A percentile compares a stretch with the other conserved stretches of the same genome.
Evolutionary conservation across 306 rosid species (phyloP).

Genomic region (Citrullus mucosospermus): DNA sequence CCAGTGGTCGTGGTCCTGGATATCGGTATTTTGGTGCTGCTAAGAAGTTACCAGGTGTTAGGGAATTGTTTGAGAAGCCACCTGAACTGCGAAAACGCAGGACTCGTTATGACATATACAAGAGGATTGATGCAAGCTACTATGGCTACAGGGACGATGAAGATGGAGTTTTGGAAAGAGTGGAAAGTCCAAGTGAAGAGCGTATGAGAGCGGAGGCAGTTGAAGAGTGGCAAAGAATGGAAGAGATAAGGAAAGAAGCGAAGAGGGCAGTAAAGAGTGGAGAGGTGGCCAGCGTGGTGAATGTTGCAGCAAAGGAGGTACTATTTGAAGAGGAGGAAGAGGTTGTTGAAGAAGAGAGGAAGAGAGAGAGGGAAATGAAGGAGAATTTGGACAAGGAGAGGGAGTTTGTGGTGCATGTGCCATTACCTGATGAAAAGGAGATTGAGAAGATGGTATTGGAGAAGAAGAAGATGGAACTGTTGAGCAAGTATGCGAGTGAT

Average conservation of each 20-base stretch:
- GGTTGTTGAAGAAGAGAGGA: constrained; percentile 66
- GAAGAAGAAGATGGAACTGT: constrained; percentile 80
- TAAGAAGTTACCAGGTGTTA: constrained; percentile 71
- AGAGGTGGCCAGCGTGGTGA: constrained; percentile 43
- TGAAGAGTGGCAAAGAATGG: constrained; percentile 67
- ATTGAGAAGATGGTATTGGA: constrained; percentile 88
- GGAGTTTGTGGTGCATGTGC: constrained; percentile 84
- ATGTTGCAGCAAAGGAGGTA: constrained; percentile 35
- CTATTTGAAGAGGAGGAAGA: constrained; percentile 76
- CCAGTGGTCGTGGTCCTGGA: constrained; percentile 89
- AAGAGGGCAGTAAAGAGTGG: constrained; percentile 76
- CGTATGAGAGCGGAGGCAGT: constrained; percentile 46
- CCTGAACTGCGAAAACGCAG: constrained; percentile 71
- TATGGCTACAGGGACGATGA: constrained; percentile 88
- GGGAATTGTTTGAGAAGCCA: constrained; percentile 80
- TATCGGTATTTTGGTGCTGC: constrained; percentile 90
- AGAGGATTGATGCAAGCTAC: constrained; percentile 70
- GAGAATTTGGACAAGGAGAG: constrained; percentile 35
- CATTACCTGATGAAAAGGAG: constrained; percentile 75
- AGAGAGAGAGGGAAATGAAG: constrained; percentile 29
- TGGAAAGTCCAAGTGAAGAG: constrained; percentile 60
- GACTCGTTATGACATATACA: constrained; percentile 79
- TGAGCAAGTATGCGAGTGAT: constrained; percentile 58
- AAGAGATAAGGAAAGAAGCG: constrained; percentile 69
- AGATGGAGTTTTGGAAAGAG: constrained; percentile 62